Percentiles rank a stretch among this genome's conserved stretches.
Evolutionary conservation across 2,329 filamentous ascomycete species (phyloP).

Genomic region (Monosporascus cannonballus): DNA sequence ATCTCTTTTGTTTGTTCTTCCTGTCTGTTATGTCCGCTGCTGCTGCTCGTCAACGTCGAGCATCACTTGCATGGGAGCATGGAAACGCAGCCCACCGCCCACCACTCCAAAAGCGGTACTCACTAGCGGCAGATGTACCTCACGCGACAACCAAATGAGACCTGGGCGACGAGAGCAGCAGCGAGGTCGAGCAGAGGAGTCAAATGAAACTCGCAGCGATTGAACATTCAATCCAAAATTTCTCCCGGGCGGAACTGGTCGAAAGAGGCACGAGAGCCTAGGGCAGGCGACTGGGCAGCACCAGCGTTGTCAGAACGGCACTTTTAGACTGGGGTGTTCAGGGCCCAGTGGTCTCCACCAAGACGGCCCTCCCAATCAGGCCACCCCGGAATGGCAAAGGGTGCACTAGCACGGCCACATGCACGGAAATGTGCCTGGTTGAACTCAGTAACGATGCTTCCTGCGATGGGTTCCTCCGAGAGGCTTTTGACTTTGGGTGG

Average conservation of each 20-base stretch:
- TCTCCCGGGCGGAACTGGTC: not conserved
- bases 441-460: not conserved
- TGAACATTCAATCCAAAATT: not conserved
- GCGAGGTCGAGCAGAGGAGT: not conserved
- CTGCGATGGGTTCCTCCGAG: not conserved
- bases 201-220: not conserved
- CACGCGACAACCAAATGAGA: not conserved
- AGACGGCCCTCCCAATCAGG: not conserved
- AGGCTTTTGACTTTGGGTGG: too few species aligned
- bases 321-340: not conserved
- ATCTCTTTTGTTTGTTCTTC: constrained; percentile 1
- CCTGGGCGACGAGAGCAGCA: not conserved
- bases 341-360: not conserved
- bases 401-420: not conserved
- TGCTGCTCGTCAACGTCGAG: not conserved
- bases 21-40: constrained; percentile 1
- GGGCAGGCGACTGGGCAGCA: not conserved
- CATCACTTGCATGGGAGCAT: not conserved
- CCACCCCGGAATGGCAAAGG: not conserved
- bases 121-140: not conserved
- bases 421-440: not conserved
- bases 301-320: constrained; percentile 6
- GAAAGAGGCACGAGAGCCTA: constrained; percentile 1
- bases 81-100: not conserved
- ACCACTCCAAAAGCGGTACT: not conserved